A percentile compares a stretch with the other conserved stretches of the same genome.
Conservation (phyloP, 2,329 filamentous ascomycete genomes). For the Ophiostoma quercus region DNA sequence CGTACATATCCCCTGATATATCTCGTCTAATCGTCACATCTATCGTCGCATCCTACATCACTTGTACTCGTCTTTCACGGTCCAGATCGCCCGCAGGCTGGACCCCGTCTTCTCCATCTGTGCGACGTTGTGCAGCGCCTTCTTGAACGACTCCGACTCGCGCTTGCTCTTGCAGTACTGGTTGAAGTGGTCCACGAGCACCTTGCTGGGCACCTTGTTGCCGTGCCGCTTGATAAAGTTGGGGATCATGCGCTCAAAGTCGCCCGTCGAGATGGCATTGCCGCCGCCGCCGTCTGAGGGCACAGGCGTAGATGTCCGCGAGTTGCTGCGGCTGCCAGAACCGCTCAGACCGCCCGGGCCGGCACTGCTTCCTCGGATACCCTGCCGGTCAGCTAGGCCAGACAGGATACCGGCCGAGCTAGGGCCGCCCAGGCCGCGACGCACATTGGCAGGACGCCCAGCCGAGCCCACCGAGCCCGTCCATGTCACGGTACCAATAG, state of each 20-base stretch:
- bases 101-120: slow-evolving; percentile 57
- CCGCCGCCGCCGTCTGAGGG: background rate
- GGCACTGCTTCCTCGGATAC: slow-evolving; percentile 36
- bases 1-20: background rate
- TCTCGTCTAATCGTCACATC: background rate
- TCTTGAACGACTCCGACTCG: slow-evolving; percentile 73
- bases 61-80: slow-evolving; percentile 38
- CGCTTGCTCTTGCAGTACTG: slow-evolving; percentile 64
- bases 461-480: slow-evolving; percentile 77
- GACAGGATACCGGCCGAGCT: slow-evolving; percentile 52
- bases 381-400: slow-evolving; percentile 54
- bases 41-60: slow-evolving; percentile 17
- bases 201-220: slow-evolving; percentile 73
- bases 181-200: slow-evolving; percentile 87
- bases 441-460: slow-evolving; percentile 57
- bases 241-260: slow-evolving; percentile 68
- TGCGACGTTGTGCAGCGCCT: slow-evolving; percentile 71
- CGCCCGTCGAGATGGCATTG: slow-evolving; percentile 43
- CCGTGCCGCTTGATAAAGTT: slow-evolving; percentile 74
- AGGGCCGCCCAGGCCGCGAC: slow-evolving; percentile 44
- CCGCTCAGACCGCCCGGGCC: slow-evolving; percentile 31
- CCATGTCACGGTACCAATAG: slow-evolving; percentile 87
- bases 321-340: slow-evolving; percentile 40
- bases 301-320: background rate
- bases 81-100: slow-evolving; percentile 51